These are phyloP conservation scores for Maudiozyma humilis DNA, from an alignment of 1,139 yeast species.

Conservation along the genomic window DNA sequence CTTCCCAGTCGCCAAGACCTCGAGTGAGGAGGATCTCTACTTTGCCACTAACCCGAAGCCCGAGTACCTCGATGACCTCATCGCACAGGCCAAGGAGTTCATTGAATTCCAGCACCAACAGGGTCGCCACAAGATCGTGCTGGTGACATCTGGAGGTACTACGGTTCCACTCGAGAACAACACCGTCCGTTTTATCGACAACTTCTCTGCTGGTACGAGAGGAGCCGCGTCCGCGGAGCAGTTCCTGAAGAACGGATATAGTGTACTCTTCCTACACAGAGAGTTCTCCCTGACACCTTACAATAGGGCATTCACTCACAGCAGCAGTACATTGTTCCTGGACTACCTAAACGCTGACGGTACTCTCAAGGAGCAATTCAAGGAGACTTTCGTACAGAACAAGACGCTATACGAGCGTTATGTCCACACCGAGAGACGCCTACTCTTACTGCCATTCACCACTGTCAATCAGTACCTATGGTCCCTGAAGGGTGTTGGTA, in stretches of 20 bases:
- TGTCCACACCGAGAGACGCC: constrained; percentile 29
- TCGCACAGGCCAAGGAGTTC: constrained; percentile 50
- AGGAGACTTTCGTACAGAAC: constrained; percentile 54
- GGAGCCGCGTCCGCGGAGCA: constrained; percentile 96
- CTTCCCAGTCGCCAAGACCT: constrained; percentile 65
- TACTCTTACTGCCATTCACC: constrained; percentile 77
- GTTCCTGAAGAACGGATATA: constrained; percentile 75
- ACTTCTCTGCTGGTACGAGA: constrained; percentile 94
- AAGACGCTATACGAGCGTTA: constrained; percentile 59
- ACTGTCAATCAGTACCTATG: constrained; percentile 91
- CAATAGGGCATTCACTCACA: constrained; percentile 79
- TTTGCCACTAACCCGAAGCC: constrained; percentile 71
- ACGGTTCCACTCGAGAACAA: constrained; percentile 95
- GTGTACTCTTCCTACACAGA: constrained; percentile 85
- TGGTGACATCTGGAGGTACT: constrained; percentile 96
- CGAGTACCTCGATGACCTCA: constrained; percentile 55
- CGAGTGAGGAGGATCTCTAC: constrained; percentile 62
- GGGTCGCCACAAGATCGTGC: constrained; percentile 50
- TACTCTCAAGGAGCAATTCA: constrained; percentile 50
- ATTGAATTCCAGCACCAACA: constrained; percentile 41
- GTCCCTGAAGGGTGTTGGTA: constrained; percentile 65
- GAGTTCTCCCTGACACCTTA: constrained; percentile 89
- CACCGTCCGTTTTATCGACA: constrained; percentile 92
- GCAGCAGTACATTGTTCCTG: constrained; percentile 66
- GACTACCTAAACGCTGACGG: constrained; percentile 64